Percentiles rank a stretch among this genome's conserved stretches.
Evolutionary conservation across 23 red algal genomes (phyloP).

Genomic region (Gracilaria domingensis): DNA sequence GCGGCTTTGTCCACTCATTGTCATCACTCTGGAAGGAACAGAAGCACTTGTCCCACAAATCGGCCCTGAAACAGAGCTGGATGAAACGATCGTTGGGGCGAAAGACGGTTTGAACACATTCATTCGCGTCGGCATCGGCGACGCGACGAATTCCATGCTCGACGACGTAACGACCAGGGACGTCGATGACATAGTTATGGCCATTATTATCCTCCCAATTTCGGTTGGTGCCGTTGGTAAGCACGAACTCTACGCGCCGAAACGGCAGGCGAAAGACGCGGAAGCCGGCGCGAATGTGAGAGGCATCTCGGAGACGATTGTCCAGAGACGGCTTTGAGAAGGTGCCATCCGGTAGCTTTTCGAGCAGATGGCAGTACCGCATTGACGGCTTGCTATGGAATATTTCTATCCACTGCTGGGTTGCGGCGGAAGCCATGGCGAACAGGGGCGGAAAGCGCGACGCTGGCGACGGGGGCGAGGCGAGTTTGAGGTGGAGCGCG

Average conservation of each 20-base stretch:
- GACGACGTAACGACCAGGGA: conserved; percentile 68
- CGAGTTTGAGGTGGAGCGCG: too few relatives aligned
- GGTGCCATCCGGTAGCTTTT: conserved; percentile 41
- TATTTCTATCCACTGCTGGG: conserved; percentile 78
- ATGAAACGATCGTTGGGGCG: conserved; percentile 44
- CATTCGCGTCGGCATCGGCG: conserved; percentile 61
- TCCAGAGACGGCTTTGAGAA: conserved; percentile 48
- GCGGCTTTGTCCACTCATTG: conserved; percentile 45
- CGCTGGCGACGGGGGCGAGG: too few relatives aligned
- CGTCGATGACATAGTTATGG: conserved; percentile 37
- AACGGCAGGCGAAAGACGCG: conserved; percentile 79
- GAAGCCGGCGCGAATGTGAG: conserved; percentile 77
- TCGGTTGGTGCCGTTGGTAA: conserved; percentile 69
- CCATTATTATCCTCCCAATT: conserved; percentile 81
- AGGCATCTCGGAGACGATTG: conserved; percentile 67
- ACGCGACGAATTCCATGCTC: conserved; percentile 81
- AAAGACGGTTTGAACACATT: conserved; percentile 37
- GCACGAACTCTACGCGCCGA: conserved; percentile 62
- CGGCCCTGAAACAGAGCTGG: conserved; percentile 67
- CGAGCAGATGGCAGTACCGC: conserved; percentile 60
- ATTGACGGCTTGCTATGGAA: conserved; percentile 89
- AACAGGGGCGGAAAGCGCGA: too few relatives aligned
- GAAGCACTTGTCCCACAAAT: conserved; percentile 63
- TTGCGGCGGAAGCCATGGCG: conserved; percentile 22
- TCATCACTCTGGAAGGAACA: conserved; percentile 41